Conservation (phyloP, 768 basidiomycete genomes). For the Serpula lacrymans region DNA sequence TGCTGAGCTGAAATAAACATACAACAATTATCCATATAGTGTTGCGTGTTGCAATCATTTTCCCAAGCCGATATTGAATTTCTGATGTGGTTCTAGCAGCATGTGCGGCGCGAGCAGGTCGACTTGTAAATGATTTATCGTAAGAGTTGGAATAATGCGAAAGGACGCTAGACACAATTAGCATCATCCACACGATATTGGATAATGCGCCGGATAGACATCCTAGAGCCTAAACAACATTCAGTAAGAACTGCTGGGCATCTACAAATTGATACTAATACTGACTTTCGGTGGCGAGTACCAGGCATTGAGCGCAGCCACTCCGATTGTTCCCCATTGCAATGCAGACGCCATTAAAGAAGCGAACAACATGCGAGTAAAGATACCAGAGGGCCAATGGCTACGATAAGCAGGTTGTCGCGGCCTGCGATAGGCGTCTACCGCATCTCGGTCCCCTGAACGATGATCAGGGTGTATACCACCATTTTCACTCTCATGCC, state of each 20-base stretch:
- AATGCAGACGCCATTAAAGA: conserved; percentile 24
- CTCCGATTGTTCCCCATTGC: conserved; percentile 30
- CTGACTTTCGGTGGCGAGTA: conserved; percentile 27
- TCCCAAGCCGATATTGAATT: conserved; percentile 21
- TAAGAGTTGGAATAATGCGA: too few species aligned
- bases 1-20: conserved; percentile 27
- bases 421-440: conserved; percentile 10
- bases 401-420: background rate
- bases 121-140: too few species aligned
- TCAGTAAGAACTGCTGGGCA: too few species aligned
- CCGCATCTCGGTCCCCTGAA: conserved; percentile 5
- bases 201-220: conserved; percentile 18
- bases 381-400: conserved; percentile 18
- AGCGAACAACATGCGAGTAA: conserved; percentile 26
- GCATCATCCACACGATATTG: conserved; percentile 18
- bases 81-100: conserved; percentile 8
- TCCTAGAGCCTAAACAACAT: conserved; percentile 1
- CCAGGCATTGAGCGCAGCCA: conserved; percentile 24
- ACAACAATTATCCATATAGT: conserved; percentile 20
- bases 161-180: conserved; percentile 12
- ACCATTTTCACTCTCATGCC: background rate
- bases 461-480: conserved; percentile 6
- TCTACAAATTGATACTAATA: conserved; percentile 7
- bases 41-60: conserved; percentile 25
- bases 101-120: too few species aligned